Evolutionary conservation across 139 green algal species (phyloP).

Genomic region (Tetradesmus lagerheimii): DNA sequence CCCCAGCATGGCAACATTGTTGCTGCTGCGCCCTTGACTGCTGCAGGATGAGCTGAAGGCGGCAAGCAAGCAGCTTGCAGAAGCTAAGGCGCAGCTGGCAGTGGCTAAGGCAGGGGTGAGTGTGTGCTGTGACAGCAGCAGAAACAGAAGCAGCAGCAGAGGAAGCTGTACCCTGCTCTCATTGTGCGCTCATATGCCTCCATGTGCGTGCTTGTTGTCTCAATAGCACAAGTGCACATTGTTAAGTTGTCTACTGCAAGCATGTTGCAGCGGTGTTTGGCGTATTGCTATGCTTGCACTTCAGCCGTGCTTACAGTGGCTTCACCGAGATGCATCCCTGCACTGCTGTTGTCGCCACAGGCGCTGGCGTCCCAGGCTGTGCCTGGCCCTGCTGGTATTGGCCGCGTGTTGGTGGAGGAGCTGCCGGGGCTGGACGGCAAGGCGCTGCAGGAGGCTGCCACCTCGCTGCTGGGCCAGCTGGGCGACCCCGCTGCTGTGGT

Average conservation of each 20-base stretch:
- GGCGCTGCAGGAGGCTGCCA: slow-evolving; percentile 82
- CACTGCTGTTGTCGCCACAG: slow-evolving; percentile 17
- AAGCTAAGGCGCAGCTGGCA: slow-evolving; percentile 77
- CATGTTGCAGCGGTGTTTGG: too few species aligned
- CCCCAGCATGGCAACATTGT: too few species aligned
- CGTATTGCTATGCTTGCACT: not conserved
- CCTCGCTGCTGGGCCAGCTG: slow-evolving; percentile 60
- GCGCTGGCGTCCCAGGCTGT: slow-evolving; percentile 57
- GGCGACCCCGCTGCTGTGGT: slow-evolving; percentile 83
- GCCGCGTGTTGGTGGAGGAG: slow-evolving; percentile 76
- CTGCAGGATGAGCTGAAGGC: slow-evolving; percentile 76
- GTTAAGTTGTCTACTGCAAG: too few species aligned
- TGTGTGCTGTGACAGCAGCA: not conserved
- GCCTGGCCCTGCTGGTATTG: slow-evolving; percentile 48
- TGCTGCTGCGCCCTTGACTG: not conserved
- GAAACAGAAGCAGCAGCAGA: not conserved
- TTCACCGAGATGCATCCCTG: not conserved
- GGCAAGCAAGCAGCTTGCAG: slow-evolving; percentile 74
- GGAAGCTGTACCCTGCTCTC: too few species aligned
- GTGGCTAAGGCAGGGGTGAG: slow-evolving; percentile 73
- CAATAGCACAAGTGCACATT: too few species aligned
- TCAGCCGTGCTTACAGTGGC: too few species aligned
- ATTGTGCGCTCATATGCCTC: too few species aligned
- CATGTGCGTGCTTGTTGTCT: too few species aligned
- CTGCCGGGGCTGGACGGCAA: slow-evolving; percentile 85